These are phyloP conservation scores for Monilinia polystroma DNA, from an alignment of 2,329 filamentous ascomycete genomes.

Conservation along the genomic window DNA sequence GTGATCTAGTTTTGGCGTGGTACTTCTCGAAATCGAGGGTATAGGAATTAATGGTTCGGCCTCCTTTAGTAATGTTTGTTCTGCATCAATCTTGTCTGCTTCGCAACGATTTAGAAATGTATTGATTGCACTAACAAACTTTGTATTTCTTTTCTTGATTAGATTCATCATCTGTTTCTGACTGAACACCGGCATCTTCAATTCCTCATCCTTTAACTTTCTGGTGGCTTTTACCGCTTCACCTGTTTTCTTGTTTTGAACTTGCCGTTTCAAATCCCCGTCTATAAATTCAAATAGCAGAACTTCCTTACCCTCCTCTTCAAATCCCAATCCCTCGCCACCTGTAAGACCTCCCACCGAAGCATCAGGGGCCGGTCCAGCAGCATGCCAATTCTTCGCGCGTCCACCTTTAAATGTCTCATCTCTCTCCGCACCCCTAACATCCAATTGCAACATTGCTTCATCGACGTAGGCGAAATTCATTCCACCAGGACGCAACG, in stretches of 20 bases:
- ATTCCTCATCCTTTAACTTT: slow-evolving; percentile 70
- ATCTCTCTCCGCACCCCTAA: slow-evolving; percentile 66
- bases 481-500: slow-evolving; percentile 73
- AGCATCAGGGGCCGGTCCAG: slow-evolving; percentile 52
- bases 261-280: slow-evolving; percentile 82
- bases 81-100: slow-evolving; percentile 63
- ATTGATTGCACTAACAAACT: slow-evolving; percentile 76
- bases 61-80: slow-evolving; percentile 60
- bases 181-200: slow-evolving; percentile 90
- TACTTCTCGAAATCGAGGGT: slow-evolving; percentile 48
- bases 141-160: slow-evolving; percentile 85
- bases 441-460: slow-evolving; percentile 75
- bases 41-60: slow-evolving; percentile 61
- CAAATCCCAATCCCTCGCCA: slow-evolving; percentile 43
- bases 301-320: slow-evolving; percentile 59
- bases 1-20: slow-evolving; percentile 40
- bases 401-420: slow-evolving; percentile 60
- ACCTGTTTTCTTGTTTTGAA: slow-evolving; percentile 68
- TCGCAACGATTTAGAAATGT: slow-evolving; percentile 73
- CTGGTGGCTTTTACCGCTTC: slow-evolving; percentile 66
- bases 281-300: slow-evolving; percentile 91
- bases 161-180: slow-evolving; percentile 87
- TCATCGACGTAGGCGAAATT: slow-evolving; percentile 87
- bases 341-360: slow-evolving; percentile 59
- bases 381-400: slow-evolving; percentile 51